Percentiles rank a stretch among this genome's conserved stretches.
phyloP scores from a whole-genome alignment of 176 grass and related monocot genomes.

The Phoenix dactylifera region DNA sequence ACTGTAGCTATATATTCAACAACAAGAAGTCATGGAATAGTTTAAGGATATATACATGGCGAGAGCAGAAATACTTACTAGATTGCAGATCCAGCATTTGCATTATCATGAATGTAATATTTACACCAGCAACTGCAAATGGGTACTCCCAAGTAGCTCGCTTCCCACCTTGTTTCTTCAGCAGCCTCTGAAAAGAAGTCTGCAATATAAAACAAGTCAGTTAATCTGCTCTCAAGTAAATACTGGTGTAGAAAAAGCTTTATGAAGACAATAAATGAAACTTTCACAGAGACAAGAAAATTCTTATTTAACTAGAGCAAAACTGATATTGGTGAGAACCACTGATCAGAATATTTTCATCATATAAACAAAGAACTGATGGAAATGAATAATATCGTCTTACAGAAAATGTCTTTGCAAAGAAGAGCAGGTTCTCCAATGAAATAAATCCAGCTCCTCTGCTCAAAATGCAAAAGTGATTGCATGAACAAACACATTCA shows the following conservation, averaged over 20 bases:
- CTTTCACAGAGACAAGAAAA: neutral
- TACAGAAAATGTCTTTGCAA: constrained; percentile 95
- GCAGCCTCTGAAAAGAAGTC: constrained; percentile 85
- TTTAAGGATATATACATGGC: no score
- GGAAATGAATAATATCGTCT: constrained; percentile 13
- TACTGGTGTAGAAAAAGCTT: no score
- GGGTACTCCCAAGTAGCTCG: constrained; percentile 79
- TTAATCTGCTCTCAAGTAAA: no score
- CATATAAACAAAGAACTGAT: neutral
- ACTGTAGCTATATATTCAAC: no score
- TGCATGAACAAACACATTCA: neutral
- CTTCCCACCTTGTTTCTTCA: constrained; percentile 76
- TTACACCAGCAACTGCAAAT: constrained; percentile 93
- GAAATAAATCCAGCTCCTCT: constrained; percentile 90
- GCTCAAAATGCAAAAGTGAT: constrained; percentile 5
- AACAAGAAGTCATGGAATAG: no score
- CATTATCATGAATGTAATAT: constrained; percentile 99
- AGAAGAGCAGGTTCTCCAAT: constrained; percentile 95
- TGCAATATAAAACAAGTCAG: constrained; percentile 18
- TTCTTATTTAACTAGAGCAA: no score
- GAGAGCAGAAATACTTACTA: constrained; percentile 26
- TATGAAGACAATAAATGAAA: neutral
- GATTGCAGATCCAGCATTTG: constrained; percentile 95
- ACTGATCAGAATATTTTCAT: neutral
- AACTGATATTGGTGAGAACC: no score